A percentile compares a stretch with the other conserved stretches of the same genome.
phyloP scores from a whole-genome alignment of 2,329 filamentous ascomycete species.

The Rutstroemia sp. region DNA sequence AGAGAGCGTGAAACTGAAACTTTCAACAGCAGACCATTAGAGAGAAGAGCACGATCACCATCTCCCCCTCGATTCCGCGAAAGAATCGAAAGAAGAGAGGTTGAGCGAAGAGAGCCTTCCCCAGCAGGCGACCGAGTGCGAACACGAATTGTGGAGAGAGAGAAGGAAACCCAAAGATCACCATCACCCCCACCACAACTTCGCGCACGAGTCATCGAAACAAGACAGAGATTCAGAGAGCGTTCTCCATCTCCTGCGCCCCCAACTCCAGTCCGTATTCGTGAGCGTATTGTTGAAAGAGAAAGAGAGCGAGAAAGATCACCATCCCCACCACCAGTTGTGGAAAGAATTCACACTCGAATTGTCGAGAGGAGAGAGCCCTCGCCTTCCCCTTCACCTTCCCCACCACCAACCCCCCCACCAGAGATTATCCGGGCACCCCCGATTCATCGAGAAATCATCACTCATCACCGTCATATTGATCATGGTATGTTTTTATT shows the following conservation, averaged over 20 bases:
- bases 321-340: constrained; percentile 23
- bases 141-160: constrained; percentile 22
- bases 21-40: constrained; percentile 17
- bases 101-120: constrained; percentile 17
- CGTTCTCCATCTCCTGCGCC: constrained; percentile 25
- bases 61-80: constrained; percentile 24
- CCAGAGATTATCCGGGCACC: constrained; percentile 61
- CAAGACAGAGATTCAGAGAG: constrained; percentile 24
- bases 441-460: constrained; percentile 79
- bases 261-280: constrained; percentile 19
- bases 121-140: constrained; percentile 12
- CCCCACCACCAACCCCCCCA: constrained; percentile 17
- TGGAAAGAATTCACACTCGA: constrained; percentile 22
- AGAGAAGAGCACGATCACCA: constrained; percentile 25
- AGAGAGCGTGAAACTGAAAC: constrained; percentile 26
- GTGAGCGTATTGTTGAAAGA: constrained; percentile 26
- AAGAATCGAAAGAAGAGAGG: constrained; percentile 19
- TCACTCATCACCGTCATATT: constrained; percentile 73
- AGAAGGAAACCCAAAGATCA: constrained; percentile 22
- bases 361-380: constrained; percentile 15
- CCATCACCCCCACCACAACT: constrained; percentile 24
- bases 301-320: constrained; percentile 21
- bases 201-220: constrained; percentile 27
- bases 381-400: constrained; percentile 23
- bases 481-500: constrained; percentile 62